These are phyloP conservation scores for Dipteronia sinensis DNA, from an alignment of 345 rosid genomes.

Conservation along the genomic window DNA sequence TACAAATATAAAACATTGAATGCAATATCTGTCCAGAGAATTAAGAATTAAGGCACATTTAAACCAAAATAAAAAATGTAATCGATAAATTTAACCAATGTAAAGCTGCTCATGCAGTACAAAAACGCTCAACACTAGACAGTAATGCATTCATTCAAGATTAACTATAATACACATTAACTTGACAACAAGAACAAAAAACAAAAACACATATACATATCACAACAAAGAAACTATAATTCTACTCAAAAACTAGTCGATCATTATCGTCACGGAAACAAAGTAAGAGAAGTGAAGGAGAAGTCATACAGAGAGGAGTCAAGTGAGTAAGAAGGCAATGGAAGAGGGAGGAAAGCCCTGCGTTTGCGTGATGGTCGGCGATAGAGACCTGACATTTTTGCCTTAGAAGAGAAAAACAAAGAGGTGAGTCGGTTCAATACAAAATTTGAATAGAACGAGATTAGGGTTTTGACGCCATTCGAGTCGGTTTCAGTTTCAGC, in stretches of 20 bases:
- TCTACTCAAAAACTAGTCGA: too few relatives aligned
- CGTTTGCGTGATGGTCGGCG: conserved; percentile 50
- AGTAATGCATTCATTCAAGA: too few relatives aligned
- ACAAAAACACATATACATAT: not conserved
- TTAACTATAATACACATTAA: not conserved
- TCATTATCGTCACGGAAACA: too few relatives aligned
- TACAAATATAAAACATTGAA: too few relatives aligned
- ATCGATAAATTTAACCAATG: too few relatives aligned
- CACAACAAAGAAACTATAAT: too few relatives aligned
- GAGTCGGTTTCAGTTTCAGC: conserved; percentile 23
- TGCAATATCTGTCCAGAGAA: not conserved
- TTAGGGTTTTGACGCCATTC: conserved; percentile 34
- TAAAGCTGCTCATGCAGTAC: too few relatives aligned
- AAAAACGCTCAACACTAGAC: too few relatives aligned
- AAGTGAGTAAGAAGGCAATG: conserved; percentile 57
- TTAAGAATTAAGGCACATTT: not conserved
- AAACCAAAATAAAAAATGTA: not conserved
- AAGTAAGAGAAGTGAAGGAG: not conserved
- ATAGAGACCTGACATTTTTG: conserved; percentile 54
- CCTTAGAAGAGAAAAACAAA: conserved; percentile 39
- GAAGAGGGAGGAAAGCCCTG: conserved; percentile 53
- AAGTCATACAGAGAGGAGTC: conserved; percentile 51
- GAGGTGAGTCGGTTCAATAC: conserved; percentile 53
- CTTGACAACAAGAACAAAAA: not conserved
- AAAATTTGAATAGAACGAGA: conserved; percentile 54